Conservation (phyloP, 179 eudicot species). For the Vitellaria paradoxa region DNA sequence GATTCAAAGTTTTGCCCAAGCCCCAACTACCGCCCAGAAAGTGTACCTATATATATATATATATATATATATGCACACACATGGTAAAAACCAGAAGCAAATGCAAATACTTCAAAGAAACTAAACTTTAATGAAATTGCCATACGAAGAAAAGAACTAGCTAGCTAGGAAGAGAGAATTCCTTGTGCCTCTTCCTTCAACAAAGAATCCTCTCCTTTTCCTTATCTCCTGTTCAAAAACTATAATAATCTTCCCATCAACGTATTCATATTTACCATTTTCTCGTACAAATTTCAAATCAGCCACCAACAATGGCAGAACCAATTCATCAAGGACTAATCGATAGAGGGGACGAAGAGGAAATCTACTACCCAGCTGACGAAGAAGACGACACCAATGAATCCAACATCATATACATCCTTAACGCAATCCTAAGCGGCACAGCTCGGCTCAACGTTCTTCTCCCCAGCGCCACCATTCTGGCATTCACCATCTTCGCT, state of each 20-base stretch:
- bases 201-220: neutral
- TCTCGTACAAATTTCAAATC: neutral
- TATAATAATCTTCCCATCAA: neutral
- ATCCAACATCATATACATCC: constrained; percentile 41
- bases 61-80: too few species aligned
- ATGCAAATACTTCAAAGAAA: too few species aligned
- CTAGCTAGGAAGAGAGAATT: neutral
- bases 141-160: neutral
- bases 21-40: too few species aligned
- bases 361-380: constrained; percentile 8
- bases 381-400: constrained; percentile 43
- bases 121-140: too few species aligned
- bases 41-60: too few species aligned
- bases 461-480: constrained; percentile 55
- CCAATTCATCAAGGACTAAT: constrained; percentile 32
- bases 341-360: constrained; percentile 22
- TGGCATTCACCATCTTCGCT: constrained; percentile 63
- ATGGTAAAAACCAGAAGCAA: too few species aligned
- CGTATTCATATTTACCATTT: neutral
- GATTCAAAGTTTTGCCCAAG: too few species aligned
- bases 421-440: constrained; percentile 55
- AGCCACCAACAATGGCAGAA: constrained; percentile 25
- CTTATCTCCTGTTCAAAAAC: constrained; percentile 1
- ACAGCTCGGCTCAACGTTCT: constrained; percentile 66
- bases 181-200: neutral